A percentile compares a stretch with the other conserved stretches of the same genome.
These are phyloP conservation scores for Corymbia calophylla DNA, from an alignment of 441 rosid species.

Conservation along the genomic window DNA sequence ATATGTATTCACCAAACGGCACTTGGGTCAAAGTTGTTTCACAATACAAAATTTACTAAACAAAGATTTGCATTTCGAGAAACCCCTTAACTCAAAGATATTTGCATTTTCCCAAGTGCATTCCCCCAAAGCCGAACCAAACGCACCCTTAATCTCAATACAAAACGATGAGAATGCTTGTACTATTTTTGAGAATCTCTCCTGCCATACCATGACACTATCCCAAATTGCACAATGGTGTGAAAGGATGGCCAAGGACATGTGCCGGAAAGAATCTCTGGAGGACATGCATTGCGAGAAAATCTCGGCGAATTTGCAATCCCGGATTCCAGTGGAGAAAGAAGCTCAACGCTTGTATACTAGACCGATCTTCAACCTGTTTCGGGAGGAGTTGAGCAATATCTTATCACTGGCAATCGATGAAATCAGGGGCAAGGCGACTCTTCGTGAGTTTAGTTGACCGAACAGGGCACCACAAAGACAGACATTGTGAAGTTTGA, in stretches of 20 bases:
- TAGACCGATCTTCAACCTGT: neutral
- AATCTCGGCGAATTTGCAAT: neutral
- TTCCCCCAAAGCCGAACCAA: no score
- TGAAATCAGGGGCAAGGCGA: neutral
- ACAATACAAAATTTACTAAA: no score
- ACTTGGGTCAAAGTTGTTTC: no score
- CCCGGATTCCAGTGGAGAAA: accelerated
- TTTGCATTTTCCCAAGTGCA: no score
- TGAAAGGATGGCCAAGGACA: accelerated
- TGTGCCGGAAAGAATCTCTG: neutral
- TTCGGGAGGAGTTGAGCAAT: neutral
- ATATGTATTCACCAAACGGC: no score
- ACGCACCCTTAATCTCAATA: accelerated
- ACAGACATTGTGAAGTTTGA: neutral
- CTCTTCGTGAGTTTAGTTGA: neutral
- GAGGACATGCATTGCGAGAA: neutral
- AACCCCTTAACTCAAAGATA: no score
- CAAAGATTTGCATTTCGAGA: no score
- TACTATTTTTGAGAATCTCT: neutral
- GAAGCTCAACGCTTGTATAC: neutral
- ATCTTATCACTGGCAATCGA: neutral
- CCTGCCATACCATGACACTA: neutral
- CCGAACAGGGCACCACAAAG: neutral
- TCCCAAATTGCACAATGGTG: accelerated
- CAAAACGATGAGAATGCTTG: neutral